Base-by-base conservation (phyloP, 108 stramenopile species). In the Chaetoceros tenuissimus region DNA sequence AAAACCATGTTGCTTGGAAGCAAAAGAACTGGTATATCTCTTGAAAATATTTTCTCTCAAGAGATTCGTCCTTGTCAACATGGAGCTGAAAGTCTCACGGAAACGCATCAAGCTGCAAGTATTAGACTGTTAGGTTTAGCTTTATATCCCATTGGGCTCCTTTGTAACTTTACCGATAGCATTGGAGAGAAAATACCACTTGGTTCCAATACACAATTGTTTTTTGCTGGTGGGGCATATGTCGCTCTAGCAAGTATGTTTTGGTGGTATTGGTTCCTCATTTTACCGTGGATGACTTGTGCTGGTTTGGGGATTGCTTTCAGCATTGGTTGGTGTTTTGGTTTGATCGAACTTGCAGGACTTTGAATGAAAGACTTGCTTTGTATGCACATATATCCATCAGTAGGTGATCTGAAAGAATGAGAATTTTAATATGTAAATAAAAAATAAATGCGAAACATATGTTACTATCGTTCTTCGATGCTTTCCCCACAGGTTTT, bases 261-360 rank as follows among this genome's bases (percentile, higher is more conserved):
- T n/a, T 78, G 73, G 77, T 83, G 82, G 78, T 83, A 79, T 51
- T 79, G 78, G 80, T 48, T 80, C 24, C 61, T 84, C 40, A 65
- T 81, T 3, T 55, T 87, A 57, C 89, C 89, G 8, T 83, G 72
- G 69, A 52, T 82, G 58, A 59, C 60, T 10, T 28, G 62, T 1
- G 55, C 59, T 25, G 27, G 69, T 34, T 34, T 87, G 22, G 52
- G 73, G n/a, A 47, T 71, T 19, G 75, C 89, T 0, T 49, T 76
- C 19, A 48, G 69, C 45, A 73, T 67, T 53, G 89, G 89, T 30
- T 66, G 66, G 49, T 91, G 83, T 43, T 87, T 87, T 77, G 83
- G 81, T 19, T 54, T 91, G 69, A 91, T 91, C 68, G 85, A 91
- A 72, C 56, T 82, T 30, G 83, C 85, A 18, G 85, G 85, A 24